phyloP scores from a whole-genome alignment of 805 yeast species.

The Sungouiella blattae region DNA sequence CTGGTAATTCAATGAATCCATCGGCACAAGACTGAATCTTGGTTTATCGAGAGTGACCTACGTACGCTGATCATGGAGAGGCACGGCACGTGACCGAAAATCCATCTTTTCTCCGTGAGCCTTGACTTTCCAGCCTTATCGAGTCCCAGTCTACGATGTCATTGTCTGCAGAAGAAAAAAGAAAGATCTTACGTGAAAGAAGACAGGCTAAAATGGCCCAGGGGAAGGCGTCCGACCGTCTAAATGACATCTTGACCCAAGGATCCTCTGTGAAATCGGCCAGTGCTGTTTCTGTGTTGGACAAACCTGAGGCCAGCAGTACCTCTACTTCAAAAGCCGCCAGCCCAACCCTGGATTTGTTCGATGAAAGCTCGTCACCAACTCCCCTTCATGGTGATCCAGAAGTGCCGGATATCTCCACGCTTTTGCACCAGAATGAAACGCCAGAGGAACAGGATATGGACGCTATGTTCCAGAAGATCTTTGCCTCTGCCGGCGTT shows the following conservation, averaged over 20 bases:
- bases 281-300: constrained; percentile 34
- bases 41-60: too few species aligned
- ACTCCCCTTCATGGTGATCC: constrained; percentile 31
- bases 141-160: constrained; percentile 52
- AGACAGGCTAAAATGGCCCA: constrained; percentile 60
- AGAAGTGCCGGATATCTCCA: constrained; percentile 35
- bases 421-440: constrained; percentile 14
- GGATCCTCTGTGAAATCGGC: constrained; percentile 36
- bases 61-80: too few species aligned
- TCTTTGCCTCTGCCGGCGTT: constrained; percentile 21
- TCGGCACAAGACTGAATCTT: not conserved
- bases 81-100: too few species aligned
- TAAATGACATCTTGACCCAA: constrained; percentile 43
- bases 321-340: constrained; percentile 1
- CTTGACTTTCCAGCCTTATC: not conserved
- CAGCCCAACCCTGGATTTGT: constrained; percentile 1
- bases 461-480: constrained; percentile 31
- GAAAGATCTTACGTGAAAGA: constrained; percentile 56
- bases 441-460: constrained; percentile 21
- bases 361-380: constrained; percentile 4
- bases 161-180: constrained; percentile 54
- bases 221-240: constrained; percentile 52
- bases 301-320: constrained; percentile 12
- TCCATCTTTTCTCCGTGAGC: too few species aligned
- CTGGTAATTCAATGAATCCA: constrained; percentile 14